Evolutionary conservation across 83 land plant genomes (phyloP).

Genomic region (Isoetes engelmannii): DNA sequence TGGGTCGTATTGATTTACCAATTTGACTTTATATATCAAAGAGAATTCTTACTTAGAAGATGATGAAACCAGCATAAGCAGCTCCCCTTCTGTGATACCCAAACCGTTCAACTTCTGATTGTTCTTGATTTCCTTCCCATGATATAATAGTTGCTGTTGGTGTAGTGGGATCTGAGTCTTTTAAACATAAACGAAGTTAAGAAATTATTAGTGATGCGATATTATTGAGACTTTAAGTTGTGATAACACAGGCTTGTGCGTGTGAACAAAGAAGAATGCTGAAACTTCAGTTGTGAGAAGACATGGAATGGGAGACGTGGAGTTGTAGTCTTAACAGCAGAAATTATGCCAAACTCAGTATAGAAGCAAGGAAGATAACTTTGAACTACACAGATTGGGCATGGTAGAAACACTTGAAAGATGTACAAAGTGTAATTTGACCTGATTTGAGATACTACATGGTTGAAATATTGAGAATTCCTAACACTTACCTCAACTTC

Average conservation of each 20-base stretch:
- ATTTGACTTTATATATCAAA: too few species aligned
- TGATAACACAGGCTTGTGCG: too few species aligned
- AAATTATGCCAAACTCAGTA: too few species aligned
- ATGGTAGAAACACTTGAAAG: neutral
- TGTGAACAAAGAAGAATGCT: too few species aligned
- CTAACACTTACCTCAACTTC: conserved; percentile 74
- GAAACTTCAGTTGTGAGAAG: too few species aligned
- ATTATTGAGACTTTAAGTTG: too few species aligned
- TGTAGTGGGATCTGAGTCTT: conserved; percentile 62
- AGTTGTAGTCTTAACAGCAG: too few species aligned
- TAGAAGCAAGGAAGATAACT: too few species aligned
- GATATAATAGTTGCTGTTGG: conserved; percentile 65
- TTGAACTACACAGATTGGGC: too few species aligned
- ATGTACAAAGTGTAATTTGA: conserved; percentile 7
- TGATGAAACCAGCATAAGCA: conserved; percentile 60
- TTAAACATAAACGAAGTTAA: neutral
- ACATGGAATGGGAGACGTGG: too few species aligned
- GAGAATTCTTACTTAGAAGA: conserved; percentile 13
- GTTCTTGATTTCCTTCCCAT: conserved; percentile 72
- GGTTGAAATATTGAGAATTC: neutral
- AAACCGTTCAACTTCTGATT: conserved; percentile 46
- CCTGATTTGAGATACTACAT: neutral
- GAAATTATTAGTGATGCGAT: neutral
- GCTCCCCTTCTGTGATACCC: conserved; percentile 68
- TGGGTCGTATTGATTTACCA: too few species aligned